These are phyloP conservation scores for Peronospora belbahrii DNA, from an alignment of 352 stramenopile species.

Conservation along the genomic window DNA sequence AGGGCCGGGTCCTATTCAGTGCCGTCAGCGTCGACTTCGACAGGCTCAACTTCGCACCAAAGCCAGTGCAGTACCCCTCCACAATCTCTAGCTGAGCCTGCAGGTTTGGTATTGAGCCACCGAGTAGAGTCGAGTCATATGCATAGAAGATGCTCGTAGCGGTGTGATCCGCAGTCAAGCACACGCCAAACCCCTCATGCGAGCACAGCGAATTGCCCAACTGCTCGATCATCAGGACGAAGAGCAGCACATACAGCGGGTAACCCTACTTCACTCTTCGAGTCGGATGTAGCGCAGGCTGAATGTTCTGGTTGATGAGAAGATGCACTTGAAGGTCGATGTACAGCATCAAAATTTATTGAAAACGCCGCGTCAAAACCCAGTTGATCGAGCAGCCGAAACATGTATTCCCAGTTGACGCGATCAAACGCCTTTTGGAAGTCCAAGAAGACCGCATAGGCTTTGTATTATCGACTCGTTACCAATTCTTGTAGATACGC, in stretches of 20 bases:
- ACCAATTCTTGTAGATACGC: background rate
- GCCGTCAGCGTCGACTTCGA: background rate
- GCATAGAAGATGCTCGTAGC: background rate
- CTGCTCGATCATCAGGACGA: background rate
- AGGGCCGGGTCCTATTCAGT: background rate
- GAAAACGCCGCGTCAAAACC: background rate
- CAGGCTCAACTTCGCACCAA: background rate
- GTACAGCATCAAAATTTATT: constrained; percentile 2
- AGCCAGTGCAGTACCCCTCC: background rate
- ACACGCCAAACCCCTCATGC: background rate
- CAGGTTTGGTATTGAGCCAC: background rate
- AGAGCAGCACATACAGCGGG: background rate
- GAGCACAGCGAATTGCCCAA: background rate
- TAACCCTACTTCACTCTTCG: background rate
- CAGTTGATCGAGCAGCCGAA: background rate
- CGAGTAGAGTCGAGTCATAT: constrained; percentile 2
- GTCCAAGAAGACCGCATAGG: background rate
- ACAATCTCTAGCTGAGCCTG: background rate
- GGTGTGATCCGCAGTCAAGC: background rate
- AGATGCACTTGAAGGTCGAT: background rate
- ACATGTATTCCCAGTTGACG: too few species aligned
- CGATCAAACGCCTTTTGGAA: too few species aligned
- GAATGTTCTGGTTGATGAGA: constrained; percentile 1
- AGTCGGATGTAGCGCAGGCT: background rate
- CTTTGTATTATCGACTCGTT: background rate